A percentile compares a stretch with the other conserved stretches of the same genome.
These are phyloP conservation scores for Calocybe cyanea DNA, from an alignment of 768 basidiomycete genomes.

Conservation along the genomic window DNA sequence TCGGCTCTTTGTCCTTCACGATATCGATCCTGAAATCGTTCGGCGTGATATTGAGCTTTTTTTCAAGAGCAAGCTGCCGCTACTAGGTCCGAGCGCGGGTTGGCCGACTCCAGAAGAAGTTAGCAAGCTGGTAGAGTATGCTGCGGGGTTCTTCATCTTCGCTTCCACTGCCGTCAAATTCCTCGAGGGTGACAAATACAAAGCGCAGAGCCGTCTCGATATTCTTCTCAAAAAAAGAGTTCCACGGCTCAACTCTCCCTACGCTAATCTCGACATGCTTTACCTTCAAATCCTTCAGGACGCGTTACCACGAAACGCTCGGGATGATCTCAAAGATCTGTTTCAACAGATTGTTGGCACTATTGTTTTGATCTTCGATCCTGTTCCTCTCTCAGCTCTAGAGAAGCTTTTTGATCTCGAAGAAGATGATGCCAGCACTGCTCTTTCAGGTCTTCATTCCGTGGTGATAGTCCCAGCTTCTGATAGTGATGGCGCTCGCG, in stretches of 20 bases:
- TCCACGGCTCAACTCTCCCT: not conserved
- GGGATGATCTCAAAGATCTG: not conserved
- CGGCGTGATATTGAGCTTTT: constrained; percentile 7
- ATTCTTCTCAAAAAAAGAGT: not conserved
- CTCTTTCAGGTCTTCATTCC: constrained; percentile 7
- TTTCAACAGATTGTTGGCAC: constrained; percentile 6
- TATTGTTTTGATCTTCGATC: constrained; percentile 4
- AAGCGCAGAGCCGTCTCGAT: constrained; percentile 4
- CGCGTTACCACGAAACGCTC: constrained; percentile 5
- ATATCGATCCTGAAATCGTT: constrained; percentile 8
- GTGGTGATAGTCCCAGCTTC: constrained; percentile 3
- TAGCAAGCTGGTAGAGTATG: constrained; percentile 1
- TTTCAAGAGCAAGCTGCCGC: no score
- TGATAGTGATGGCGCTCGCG: constrained; percentile 4
- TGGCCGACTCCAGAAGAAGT: constrained; percentile 5
- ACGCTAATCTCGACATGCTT: constrained; percentile 4
- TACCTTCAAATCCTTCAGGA: constrained; percentile 4
- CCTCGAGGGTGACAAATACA: constrained; percentile 8
- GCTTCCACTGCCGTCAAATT: constrained; percentile 11
- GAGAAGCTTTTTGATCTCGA: constrained; percentile 5
- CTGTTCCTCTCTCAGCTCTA: constrained; percentile 1
- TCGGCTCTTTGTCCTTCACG: constrained; percentile 4
- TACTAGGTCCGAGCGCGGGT: no score
- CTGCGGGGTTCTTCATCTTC: constrained; percentile 8
- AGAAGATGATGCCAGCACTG: not conserved